These are phyloP conservation scores for Starmerella sirachaensis DNA, from an alignment of 805 yeast species.

Conservation along the genomic window DNA sequence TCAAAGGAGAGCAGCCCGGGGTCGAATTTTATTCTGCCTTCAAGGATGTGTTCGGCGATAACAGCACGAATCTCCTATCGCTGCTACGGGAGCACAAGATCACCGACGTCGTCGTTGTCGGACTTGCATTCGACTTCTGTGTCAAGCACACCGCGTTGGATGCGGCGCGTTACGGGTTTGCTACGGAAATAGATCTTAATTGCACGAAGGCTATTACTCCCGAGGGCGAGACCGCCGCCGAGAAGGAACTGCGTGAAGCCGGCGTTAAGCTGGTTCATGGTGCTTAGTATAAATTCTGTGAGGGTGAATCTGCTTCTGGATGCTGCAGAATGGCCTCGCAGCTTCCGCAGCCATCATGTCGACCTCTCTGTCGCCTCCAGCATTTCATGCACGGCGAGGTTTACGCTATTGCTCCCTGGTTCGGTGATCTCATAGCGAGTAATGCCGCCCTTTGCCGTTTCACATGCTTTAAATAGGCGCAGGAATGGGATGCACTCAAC, in stretches of 20 bases:
- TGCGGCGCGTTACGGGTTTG: slow-evolving; percentile 47
- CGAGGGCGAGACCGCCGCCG: slow-evolving; percentile 31
- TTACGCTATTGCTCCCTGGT: slow-evolving; percentile 1
- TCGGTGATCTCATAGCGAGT: slow-evolving; percentile 13
- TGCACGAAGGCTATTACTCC: slow-evolving; percentile 36
- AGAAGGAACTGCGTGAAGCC: background rate
- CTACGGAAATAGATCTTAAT: slow-evolving; percentile 48
- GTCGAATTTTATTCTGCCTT: slow-evolving; percentile 85
- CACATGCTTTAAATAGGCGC: slow-evolving; percentile 13
- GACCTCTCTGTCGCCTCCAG: slow-evolving; percentile 1
- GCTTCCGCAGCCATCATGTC: background rate
- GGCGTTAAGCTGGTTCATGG: slow-evolving; percentile 11
- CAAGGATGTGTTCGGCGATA: slow-evolving; percentile 61
- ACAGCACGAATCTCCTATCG: slow-evolving; percentile 51
- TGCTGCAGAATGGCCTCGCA: background rate
- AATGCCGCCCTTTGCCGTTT: slow-evolving; percentile 7
- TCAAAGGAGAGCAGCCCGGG: slow-evolving; percentile 60
- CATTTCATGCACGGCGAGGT: slow-evolving; percentile 8
- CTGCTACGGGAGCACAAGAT: slow-evolving; percentile 38
- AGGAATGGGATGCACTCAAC: slow-evolving; percentile 9
- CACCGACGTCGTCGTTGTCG: slow-evolving; percentile 58
- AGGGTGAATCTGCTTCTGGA: background rate
- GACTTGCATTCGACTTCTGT: slow-evolving; percentile 79
- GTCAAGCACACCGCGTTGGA: slow-evolving; percentile 70
- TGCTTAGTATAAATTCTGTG: too few relatives aligned